A percentile compares a stretch with the other conserved stretches of the same genome.
Evolutionary conservation across 257 asterid species (phyloP).

Genomic region (Ajuga chamaepitys): DNA sequence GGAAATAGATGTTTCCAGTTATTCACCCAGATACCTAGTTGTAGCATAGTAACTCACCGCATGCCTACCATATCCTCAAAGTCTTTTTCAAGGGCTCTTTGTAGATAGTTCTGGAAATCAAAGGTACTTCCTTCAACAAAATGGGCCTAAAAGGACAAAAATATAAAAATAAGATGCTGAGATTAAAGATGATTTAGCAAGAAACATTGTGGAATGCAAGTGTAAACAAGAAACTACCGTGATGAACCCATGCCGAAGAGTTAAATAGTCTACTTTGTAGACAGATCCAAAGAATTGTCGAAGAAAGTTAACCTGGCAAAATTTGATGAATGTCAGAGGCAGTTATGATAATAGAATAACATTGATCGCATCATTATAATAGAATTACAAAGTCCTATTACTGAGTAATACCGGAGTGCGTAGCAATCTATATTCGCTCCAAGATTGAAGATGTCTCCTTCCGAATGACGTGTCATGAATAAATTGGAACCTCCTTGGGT

Average conservation of each 20-base stretch:
- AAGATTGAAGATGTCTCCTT: constrained; percentile 55
- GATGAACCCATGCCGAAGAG: constrained; percentile 76
- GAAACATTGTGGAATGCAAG: background rate
- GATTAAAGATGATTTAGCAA: background rate
- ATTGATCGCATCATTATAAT: background rate
- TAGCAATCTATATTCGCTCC: constrained; percentile 49
- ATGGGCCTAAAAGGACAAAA: constrained; percentile 48
- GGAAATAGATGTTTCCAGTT: no score
- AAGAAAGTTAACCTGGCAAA: constrained; percentile 53
- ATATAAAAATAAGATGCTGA: background rate
- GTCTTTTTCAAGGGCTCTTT: constrained; percentile 62
- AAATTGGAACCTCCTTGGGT: constrained; percentile 63
- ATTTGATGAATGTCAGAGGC: background rate
- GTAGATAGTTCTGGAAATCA: constrained; percentile 55
- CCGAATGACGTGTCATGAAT: constrained; percentile 74
- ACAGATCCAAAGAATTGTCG: constrained; percentile 66
- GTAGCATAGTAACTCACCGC: constrained; percentile 39
- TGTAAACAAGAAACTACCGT: constrained; percentile 26
- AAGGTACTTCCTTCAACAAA: constrained; percentile 43
- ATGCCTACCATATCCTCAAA: constrained; percentile 60
- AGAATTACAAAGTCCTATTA: background rate
- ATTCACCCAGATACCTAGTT: no score
- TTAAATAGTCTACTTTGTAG: constrained; percentile 52
- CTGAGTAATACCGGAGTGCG: constrained; percentile 46
- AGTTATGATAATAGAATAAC: background rate